Conservation (phyloP, 2,329 filamentous ascomycete genomes). For the Fusarium sp. region DNA sequence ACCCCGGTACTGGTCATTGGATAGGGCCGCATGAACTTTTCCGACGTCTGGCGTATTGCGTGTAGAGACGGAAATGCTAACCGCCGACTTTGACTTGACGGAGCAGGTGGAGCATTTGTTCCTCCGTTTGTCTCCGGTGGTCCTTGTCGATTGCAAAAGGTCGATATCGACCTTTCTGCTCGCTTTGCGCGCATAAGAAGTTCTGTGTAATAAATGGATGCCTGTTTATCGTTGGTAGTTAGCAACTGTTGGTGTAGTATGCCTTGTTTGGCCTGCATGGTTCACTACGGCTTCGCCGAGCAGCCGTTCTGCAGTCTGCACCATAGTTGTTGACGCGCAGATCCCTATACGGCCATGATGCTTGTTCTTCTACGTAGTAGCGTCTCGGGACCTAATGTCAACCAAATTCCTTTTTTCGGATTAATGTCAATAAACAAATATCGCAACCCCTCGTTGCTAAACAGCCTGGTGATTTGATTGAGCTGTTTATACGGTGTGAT, state of each 20-base stretch:
- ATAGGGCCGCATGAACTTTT: neutral
- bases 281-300: constrained; percentile 32
- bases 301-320: neutral
- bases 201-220: neutral
- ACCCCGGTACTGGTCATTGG: neutral
- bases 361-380: constrained; percentile 1
- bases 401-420: constrained; percentile 1
- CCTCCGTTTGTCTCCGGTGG: neutral
- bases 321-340: constrained; percentile 17
- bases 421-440: neutral
- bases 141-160: too few species aligned
- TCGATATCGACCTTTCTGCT: too few species aligned
- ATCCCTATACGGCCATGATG: constrained; percentile 14
- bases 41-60: neutral
- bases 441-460: neutral
- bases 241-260: neutral
- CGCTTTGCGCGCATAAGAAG: constrained; percentile 2
- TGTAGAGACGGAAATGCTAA: neutral
- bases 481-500: neutral
- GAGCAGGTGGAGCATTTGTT: neutral
- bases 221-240: neutral
- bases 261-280: constrained; percentile 18
- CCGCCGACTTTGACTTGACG: neutral
- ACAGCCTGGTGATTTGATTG: constrained; percentile 2
- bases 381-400: constrained; percentile 12